phyloP scores from a whole-genome alignment of 768 basidiomycete genomes.

The Mycena leptocephala region DNA sequence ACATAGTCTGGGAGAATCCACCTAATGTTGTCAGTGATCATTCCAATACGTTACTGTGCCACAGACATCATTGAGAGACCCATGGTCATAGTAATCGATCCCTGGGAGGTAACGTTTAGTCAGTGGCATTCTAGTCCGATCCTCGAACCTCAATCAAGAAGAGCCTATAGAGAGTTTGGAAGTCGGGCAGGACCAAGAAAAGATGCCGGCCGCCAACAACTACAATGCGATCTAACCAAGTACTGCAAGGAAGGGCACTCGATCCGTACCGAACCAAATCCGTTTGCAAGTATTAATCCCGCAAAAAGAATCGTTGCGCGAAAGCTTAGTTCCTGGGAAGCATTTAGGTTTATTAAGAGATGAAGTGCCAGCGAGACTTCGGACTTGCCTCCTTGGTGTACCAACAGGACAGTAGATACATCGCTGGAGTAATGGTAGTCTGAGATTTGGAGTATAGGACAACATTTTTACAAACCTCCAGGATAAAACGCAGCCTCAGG shows the following conservation, averaged over 20 bases:
- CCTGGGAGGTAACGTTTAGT: constrained; percentile 53
- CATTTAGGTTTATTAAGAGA: constrained; percentile 33
- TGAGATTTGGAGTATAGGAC: not conserved
- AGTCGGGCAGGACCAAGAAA: constrained; percentile 52
- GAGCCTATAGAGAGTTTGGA: constrained; percentile 58
- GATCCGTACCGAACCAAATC: constrained; percentile 72
- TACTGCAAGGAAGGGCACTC: not conserved
- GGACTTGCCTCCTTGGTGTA: constrained; percentile 69
- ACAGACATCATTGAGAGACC: constrained; percentile 71
- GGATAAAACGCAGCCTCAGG: constrained; percentile 75
- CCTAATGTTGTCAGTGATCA: constrained; percentile 46
- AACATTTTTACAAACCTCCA: constrained; percentile 48
- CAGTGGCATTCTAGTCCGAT: not conserved
- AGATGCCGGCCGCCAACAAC: constrained; percentile 82
- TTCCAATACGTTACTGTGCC: not conserved
- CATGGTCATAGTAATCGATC: constrained; percentile 73
- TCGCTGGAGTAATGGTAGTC: constrained; percentile 31
- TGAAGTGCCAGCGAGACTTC: not conserved
- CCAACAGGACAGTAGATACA: constrained; percentile 65
- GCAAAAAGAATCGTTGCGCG: constrained; percentile 73
- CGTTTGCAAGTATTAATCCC: constrained; percentile 75
- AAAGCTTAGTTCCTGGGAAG: constrained; percentile 72
- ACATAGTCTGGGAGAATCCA: constrained; percentile 75
- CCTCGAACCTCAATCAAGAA: constrained; percentile 74
- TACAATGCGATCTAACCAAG: constrained; percentile 40